Percentiles rank a stretch among this genome's conserved stretches.
Evolutionary conservation across 352 stramenopile genomes (phyloP).

Genomic region (Globisporangium spiculum): DNA sequence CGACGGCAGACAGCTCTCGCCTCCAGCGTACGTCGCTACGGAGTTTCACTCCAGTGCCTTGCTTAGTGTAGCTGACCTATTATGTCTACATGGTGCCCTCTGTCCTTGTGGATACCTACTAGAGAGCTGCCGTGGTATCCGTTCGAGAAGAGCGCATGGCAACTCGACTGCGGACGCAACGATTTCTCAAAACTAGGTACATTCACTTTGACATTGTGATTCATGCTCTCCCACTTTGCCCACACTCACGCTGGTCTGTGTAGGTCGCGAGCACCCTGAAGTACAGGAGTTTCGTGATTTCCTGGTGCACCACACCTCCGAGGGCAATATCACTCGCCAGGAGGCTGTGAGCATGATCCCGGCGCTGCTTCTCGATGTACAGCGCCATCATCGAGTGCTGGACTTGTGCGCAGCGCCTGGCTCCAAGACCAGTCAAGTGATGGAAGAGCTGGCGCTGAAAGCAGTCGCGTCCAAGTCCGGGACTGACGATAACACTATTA

Average conservation of each 20-base stretch:
- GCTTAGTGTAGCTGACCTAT: background rate
- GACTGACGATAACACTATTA: background rate
- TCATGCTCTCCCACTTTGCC: background rate
- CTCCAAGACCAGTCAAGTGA: slow-evolving; percentile 98
- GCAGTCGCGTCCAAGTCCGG: slow-evolving; percentile 7
- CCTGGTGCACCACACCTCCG: slow-evolving; percentile 89
- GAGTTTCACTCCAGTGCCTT: background rate
- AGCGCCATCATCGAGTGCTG: slow-evolving; percentile 77
- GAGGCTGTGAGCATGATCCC: slow-evolving; percentile 98
- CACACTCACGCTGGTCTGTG: background rate
- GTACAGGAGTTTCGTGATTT: slow-evolving; percentile 91
- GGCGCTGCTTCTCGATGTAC: slow-evolving; percentile 93
- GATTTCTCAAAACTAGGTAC: slow-evolving; percentile 56
- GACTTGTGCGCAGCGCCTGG: slow-evolving; percentile 93
- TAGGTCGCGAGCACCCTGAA: slow-evolving; percentile 46
- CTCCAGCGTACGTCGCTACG: slow-evolving; percentile 27
- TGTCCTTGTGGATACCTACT: background rate
- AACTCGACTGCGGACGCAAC: slow-evolving; percentile 67
- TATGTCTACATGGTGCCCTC: background rate
- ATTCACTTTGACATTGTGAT: background rate
- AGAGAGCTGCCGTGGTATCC: slow-evolving; percentile 69
- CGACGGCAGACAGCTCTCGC: slow-evolving; percentile 29
- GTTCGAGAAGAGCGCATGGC: slow-evolving; percentile 53
- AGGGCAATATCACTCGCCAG: slow-evolving; percentile 94
- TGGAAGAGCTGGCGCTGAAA: slow-evolving; percentile 71